phyloP scores from a whole-genome alignment of 139 green algal species.

The Closterium sp. region DNA sequence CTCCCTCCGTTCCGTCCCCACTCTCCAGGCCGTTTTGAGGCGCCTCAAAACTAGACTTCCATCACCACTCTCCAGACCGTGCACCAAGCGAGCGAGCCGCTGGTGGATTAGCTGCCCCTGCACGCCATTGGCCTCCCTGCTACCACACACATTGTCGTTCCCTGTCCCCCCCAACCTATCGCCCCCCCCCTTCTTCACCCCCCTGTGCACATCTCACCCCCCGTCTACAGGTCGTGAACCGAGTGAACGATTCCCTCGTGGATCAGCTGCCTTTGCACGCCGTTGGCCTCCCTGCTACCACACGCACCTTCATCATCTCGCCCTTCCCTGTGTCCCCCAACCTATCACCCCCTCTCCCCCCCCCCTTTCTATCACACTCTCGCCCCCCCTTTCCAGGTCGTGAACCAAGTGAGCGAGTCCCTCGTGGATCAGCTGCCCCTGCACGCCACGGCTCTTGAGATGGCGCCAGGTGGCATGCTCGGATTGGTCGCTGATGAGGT shows the following conservation, averaged over 20 bases:
- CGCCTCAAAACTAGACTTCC: too few relatives aligned
- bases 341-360: neutral
- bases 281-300: neutral
- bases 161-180: too few relatives aligned
- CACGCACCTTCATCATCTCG: neutral
- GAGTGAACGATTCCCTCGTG: slow-evolving; percentile 4
- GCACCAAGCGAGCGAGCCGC: neutral
- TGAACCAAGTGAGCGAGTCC: too few relatives aligned
- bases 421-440: neutral
- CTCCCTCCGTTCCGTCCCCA: too few relatives aligned
- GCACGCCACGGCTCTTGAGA: neutral
- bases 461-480: neutral
- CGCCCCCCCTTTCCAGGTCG: neutral
- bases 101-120: neutral
- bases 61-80: too few relatives aligned
- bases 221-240: neutral
- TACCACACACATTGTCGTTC: neutral
- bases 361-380: neutral
- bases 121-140: neutral
- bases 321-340: neutral
- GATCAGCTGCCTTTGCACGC: slow-evolving; percentile 1
- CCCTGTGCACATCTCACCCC: too few relatives aligned
- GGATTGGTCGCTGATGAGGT: neutral
- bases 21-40: too few relatives aligned
- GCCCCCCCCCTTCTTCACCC: too few relatives aligned